phyloP scores from a whole-genome alignment of 495 filamentous ascomycete species.

The Choiromyces venosus region DNA sequence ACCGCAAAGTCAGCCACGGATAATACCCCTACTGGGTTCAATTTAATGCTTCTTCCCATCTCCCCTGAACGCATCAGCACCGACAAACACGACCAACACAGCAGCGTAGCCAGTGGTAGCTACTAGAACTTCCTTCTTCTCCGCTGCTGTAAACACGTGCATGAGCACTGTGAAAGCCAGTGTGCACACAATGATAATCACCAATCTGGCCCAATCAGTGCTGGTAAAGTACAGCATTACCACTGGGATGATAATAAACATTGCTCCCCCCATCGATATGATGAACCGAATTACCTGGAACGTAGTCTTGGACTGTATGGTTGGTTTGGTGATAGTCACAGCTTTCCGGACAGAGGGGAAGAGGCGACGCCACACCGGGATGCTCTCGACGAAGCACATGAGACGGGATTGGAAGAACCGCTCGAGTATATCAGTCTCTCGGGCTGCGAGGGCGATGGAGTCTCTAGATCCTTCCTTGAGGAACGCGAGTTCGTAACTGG shows the following conservation, averaged over 20 bases:
- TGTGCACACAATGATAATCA: slow-evolving; percentile 16
- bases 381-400: not conserved
- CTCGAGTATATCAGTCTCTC: slow-evolving; percentile 7
- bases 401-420: slow-evolving; percentile 15
- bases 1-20: not conserved
- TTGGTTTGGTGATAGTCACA: slow-evolving; percentile 2
- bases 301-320: slow-evolving; percentile 8
- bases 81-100: slow-evolving; percentile 25
- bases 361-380: not conserved
- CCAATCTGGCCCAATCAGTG: slow-evolving; percentile 12
- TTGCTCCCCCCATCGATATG: slow-evolving; percentile 5
- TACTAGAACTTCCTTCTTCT: slow-evolving; percentile 20
- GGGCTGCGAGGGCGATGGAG: slow-evolving; percentile 13
- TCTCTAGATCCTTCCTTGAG: slow-evolving; percentile 12
- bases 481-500: not conserved
- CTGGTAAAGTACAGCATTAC: slow-evolving; percentile 18
- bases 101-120: slow-evolving; percentile 22
- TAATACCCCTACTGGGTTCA: too few species aligned
- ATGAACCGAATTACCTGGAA: slow-evolving; percentile 7
- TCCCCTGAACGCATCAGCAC: slow-evolving; percentile 13
- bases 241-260: slow-evolving; percentile 11
- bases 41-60: too few species aligned
- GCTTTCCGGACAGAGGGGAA: slow-evolving; percentile 10
- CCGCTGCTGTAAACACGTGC: slow-evolving; percentile 15
- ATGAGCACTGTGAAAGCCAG: slow-evolving; percentile 6